A percentile compares a stretch with the other conserved stretches of the same genome.
Evolutionary conservation across 1,284 basidiomycete species (phyloP).

Genomic region (Leccinum huronense): DNA sequence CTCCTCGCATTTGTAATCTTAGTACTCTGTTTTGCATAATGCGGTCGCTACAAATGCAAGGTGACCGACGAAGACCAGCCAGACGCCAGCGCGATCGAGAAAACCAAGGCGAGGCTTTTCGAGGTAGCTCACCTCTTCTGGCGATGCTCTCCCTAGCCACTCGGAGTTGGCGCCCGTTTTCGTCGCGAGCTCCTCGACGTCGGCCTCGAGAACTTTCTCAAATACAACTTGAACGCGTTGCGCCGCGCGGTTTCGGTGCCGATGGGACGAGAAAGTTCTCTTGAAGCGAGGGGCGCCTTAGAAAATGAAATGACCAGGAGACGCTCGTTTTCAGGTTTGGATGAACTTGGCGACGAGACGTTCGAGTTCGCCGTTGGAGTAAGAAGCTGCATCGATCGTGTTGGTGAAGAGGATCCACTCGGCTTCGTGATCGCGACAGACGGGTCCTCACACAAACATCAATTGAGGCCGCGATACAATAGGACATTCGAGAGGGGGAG

Average conservation of each 20-base stretch:
- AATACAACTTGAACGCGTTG: slow-evolving; percentile 24
- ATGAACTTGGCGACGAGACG: slow-evolving; percentile 28
- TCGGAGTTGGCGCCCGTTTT: slow-evolving; percentile 32
- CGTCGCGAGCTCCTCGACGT: slow-evolving; percentile 43
- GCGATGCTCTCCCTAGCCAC: slow-evolving; percentile 20
- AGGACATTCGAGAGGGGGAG: neutral
- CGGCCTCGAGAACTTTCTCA: slow-evolving; percentile 28
- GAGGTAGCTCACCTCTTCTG: slow-evolving; percentile 31
- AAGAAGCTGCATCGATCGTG: slow-evolving; percentile 56
- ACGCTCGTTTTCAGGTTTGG: too few species aligned
- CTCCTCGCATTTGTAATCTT: slow-evolving; percentile 19
- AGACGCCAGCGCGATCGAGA: neutral
- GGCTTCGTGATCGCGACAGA: slow-evolving; percentile 42
- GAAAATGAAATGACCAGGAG: too few species aligned
- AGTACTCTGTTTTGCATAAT: slow-evolving; percentile 15
- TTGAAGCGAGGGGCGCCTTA: slow-evolving; percentile 36
- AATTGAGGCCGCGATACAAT: neutral
- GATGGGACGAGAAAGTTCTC: slow-evolving; percentile 22
- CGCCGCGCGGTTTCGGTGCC: slow-evolving; percentile 31
- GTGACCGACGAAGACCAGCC: neutral
- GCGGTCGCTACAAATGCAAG: slow-evolving; percentile 4
- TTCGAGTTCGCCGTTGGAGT: slow-evolving; percentile 51
- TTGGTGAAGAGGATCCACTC: slow-evolving; percentile 47
- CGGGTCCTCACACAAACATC: slow-evolving; percentile 36
- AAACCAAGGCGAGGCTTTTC: neutral